Conservation (phyloP, 2,329 filamentous ascomycete genomes). For the Exophiala sp. region DNA sequence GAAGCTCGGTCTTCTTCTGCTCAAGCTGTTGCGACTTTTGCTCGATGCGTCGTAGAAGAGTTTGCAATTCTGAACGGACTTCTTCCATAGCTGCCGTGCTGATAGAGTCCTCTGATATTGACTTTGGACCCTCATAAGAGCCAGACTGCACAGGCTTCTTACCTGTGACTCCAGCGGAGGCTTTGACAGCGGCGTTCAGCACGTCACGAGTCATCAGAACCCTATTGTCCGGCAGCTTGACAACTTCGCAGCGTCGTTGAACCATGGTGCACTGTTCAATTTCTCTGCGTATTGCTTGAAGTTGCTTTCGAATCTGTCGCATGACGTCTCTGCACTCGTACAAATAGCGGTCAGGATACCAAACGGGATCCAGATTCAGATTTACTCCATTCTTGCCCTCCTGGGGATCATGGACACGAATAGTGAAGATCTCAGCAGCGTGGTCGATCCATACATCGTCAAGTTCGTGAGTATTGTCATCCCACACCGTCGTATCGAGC, state of each 20-base stretch:
- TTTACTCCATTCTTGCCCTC: constrained; percentile 36
- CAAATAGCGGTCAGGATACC: constrained; percentile 61
- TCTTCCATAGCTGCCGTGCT: constrained; percentile 22
- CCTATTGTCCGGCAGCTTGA: constrained; percentile 17
- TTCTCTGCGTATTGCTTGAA: constrained; percentile 30
- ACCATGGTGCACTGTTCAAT: constrained; percentile 20
- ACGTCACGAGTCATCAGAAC: constrained; percentile 23
- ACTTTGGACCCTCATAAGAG: constrained; percentile 5
- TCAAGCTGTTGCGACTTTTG: constrained; percentile 41
- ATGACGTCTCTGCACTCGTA: constrained; percentile 48
- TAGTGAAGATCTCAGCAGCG: constrained; percentile 54
- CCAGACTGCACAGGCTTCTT: constrained; percentile 8
- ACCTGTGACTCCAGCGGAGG: constrained; percentile 32
- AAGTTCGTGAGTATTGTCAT: constrained; percentile 37
- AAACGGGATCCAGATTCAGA: constrained; percentile 51
- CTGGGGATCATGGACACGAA: constrained; percentile 42
- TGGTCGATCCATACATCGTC: constrained; percentile 48
- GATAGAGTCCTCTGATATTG: constrained; percentile 5
- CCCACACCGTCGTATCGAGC: constrained; percentile 51
- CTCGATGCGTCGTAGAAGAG: constrained; percentile 38
- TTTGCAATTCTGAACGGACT: constrained; percentile 36
- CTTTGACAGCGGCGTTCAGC: constrained; percentile 30
- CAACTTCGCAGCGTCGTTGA: constrained; percentile 22
- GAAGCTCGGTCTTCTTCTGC: constrained; percentile 36
- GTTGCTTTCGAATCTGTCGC: constrained; percentile 43